Evolutionary conservation across 352 stramenopile genomes (phyloP), one percentile per base, ranked within the genome.

Genomic region (Pythium aquatile): DNA sequence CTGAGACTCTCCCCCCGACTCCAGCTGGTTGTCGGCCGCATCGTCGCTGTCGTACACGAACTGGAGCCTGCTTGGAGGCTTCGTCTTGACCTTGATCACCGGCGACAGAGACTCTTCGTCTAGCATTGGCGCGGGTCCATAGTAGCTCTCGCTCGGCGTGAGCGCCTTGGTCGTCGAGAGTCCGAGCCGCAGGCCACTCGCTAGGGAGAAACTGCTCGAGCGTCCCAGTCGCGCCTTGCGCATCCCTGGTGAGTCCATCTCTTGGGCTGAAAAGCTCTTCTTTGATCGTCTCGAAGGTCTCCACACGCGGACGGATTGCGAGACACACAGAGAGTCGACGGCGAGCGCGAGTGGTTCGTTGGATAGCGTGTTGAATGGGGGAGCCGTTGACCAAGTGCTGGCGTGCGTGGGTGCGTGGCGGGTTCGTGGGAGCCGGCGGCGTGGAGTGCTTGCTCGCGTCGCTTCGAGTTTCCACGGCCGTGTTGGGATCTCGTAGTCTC

Each of bases 1-100:
- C 10, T 16, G 37, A 13, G 37, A 28, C n/a, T 49, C 16, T 7
- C 17, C 42, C 3, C 64, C 47, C n/a, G 24, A 29, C 30, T 60
- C 55, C 29, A 10, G n/a, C 35, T 61, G 44, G 46, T 58, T 58
- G 55, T 61, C 42, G 26, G 58, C 33, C 8, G 61, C 60, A 26
- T 65, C 49, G 6, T 69, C 62, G 33, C 64, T 64, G 66, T 74
- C 66, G 49, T 61, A 67, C 46, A 65, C 69, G 44, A 40, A 51
- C 30, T 46, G n/a, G 26, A 56, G 52, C 37, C 32, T 9, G 2
- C 48, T 33, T 2, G 24, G 29, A 20, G n/a, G 39, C 30, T 57
- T 3, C 56, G 58, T 11, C 46, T 66, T 53, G 16, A 65, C 4
- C 13, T 39, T 54, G 39, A 59, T 53, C 40, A 44, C 53, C 11